These are phyloP conservation scores for Camelina hispida DNA, from an alignment of 345 rosid species.

Conservation along the genomic window DNA sequence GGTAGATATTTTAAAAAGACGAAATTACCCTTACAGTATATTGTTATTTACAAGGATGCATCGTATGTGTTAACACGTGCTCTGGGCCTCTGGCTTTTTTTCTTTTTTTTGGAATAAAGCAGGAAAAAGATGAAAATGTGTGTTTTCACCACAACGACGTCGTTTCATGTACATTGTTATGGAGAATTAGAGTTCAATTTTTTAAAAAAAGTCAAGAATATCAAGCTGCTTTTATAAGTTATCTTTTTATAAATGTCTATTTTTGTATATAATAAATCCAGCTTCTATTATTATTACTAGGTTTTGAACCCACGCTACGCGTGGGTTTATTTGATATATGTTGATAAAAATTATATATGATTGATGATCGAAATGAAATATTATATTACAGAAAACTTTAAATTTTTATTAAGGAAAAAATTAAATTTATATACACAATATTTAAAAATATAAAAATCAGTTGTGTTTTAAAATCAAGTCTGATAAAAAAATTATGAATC, in stretches of 20 bases:
- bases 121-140: slow-evolving; percentile 17
- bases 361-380: too few species aligned
- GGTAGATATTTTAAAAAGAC: neutral
- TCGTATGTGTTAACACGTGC: slow-evolving; percentile 67
- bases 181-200: neutral
- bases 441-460: too few species aligned
- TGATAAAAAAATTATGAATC: too few species aligned
- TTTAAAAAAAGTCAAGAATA: slow-evolving; percentile 31
- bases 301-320: too few species aligned
- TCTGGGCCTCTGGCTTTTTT: slow-evolving; percentile 55
- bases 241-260: neutral
- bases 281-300: slow-evolving; percentile 19
- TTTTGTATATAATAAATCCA: slow-evolving; percentile 9
- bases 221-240: slow-evolving; percentile 35
- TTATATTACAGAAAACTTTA: too few species aligned
- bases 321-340: too few species aligned
- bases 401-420: too few species aligned
- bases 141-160: slow-evolving; percentile 1
- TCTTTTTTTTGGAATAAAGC: slow-evolving; percentile 26
- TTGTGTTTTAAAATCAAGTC: too few species aligned
- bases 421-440: too few species aligned
- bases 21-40: slow-evolving; percentile 22
- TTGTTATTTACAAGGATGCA: slow-evolving; percentile 35
- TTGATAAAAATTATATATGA: too few species aligned
- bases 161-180: neutral